These are phyloP conservation scores for Fagus sylvatica DNA, from an alignment of 306 rosid genomes.

Conservation along the genomic window DNA sequence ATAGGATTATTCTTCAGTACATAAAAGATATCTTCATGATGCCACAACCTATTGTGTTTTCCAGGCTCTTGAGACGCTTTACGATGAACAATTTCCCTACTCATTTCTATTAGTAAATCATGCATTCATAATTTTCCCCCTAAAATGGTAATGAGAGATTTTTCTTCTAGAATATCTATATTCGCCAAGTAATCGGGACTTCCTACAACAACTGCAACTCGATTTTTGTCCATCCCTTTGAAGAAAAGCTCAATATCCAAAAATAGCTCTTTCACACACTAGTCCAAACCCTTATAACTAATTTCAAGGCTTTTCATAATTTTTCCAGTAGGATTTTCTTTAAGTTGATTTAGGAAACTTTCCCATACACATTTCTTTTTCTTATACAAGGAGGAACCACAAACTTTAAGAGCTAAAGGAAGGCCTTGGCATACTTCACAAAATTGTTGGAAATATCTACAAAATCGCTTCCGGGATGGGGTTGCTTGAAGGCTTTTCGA, in stretches of 20 bases:
- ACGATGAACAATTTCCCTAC: conserved; percentile 3
- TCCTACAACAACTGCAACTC: conserved; percentile 13
- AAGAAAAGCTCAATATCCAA: conserved; percentile 32
- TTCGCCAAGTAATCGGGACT: conserved; percentile 11
- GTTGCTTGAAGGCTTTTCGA: conserved; percentile 16
- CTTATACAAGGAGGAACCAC: conserved; percentile 21
- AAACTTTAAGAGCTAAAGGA: conserved; percentile 28
- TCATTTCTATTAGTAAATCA: conserved; percentile 28
- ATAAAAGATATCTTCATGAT: conserved; percentile 1
- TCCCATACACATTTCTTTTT: conserved; percentile 15
- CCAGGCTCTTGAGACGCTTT: conserved; percentile 17
- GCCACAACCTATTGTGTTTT: conserved; percentile 21
- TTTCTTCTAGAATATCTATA: conserved; percentile 22
- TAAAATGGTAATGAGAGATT: conserved; percentile 12
- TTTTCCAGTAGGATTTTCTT: not conserved
- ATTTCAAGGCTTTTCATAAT: not conserved
- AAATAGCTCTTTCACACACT: conserved; percentile 25
- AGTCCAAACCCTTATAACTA: conserved; percentile 30
- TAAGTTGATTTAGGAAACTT: conserved; percentile 14
- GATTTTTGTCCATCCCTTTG: conserved; percentile 22
- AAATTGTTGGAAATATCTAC: conserved; percentile 7
- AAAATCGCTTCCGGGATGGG: not conserved
- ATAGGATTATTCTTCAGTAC: conserved; percentile 10
- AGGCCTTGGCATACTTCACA: conserved; percentile 28
- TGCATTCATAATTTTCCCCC: conserved; percentile 23